Percentiles rank a stretch among this genome's conserved stretches.
Conservation (phyloP, 495 filamentous ascomycete genomes). For the Penicillium daleae region DNA sequence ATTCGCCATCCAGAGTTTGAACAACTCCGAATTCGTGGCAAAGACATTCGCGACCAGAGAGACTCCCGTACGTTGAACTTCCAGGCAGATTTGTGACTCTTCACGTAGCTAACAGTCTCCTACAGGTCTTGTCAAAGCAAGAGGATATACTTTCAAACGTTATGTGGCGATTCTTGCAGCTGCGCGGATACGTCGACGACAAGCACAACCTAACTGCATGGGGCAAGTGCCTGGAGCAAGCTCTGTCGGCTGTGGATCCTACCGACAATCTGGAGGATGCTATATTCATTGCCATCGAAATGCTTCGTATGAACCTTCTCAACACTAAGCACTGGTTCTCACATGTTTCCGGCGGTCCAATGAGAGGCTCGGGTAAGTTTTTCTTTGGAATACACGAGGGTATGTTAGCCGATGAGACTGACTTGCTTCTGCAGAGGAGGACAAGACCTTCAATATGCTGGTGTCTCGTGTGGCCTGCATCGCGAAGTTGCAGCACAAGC, state of each 20-base stretch:
- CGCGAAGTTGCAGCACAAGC: constrained; percentile 76
- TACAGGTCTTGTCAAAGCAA: constrained; percentile 50
- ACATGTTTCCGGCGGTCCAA: constrained; percentile 61
- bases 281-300: constrained; percentile 77
- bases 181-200: constrained; percentile 81
- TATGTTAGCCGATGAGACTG: not conserved
- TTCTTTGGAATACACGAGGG: not conserved
- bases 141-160: constrained; percentile 78
- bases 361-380: constrained; percentile 58
- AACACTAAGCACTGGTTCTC: constrained; percentile 64
- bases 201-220: constrained; percentile 81
- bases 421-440: constrained; percentile 47
- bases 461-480: constrained; percentile 85
- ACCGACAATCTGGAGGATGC: constrained; percentile 61
- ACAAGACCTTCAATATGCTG: constrained; percentile 73
- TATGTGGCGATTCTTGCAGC: constrained; percentile 84
- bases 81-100: not conserved
- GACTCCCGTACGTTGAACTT: constrained; percentile 35
- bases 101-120: constrained; percentile 15
- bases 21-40: constrained; percentile 65
- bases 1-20: constrained; percentile 58
- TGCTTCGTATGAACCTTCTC: constrained; percentile 76
- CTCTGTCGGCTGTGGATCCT: constrained; percentile 63
- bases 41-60: constrained; percentile 59
- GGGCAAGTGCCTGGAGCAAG: constrained; percentile 76